Evolutionary conservation across 306 rosid species (phyloP), one percentile per base, ranked within the genome.

Genomic region (Castanea sativa): DNA sequence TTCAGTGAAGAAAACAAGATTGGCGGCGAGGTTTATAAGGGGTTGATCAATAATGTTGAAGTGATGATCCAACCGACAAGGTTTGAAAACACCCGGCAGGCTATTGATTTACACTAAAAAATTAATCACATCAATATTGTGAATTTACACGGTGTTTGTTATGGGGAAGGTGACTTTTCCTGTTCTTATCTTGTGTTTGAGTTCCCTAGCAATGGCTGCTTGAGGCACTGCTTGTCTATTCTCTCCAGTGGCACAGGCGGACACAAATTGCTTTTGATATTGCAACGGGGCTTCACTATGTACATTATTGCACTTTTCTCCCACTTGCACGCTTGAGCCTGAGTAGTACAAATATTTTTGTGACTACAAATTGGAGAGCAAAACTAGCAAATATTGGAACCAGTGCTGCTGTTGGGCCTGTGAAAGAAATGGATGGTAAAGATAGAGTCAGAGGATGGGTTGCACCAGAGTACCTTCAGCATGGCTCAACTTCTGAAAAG

Each of bases 251-350:
- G 97, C 30, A 75, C 49, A 79, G 41, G 65, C 20, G 94, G 55
- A 81, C 85, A 53, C 90, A 88, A 76, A 87, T 90, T 67, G 91
- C 91, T 45, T 92, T 87, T 43, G 94, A 92, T 61, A 79, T 90
- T 74, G 97, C 91, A 64, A 88, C 90, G 30, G 91, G 92, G 55
- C 92, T 90, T 43, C 91, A 92, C 87, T 88, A 92, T 81, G 82
- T 92, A 23, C 91, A 87, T 59, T 81, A 83, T 16, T 90, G 89
- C 63, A 87, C 90, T 70, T 90, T 87, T 58, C 91, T 92, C 59
- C 84, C 91, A 21, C 85, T 86, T 74, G 91, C 88, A 57, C 92
- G 88, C 76, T 76, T 83, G 82, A 89, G 75, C 52, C 69, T 92
- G 4, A 85, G 80, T 71, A 87, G 81, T 13, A 76, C 82, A 80